Evolutionary conservation across 2,329 filamentous ascomycete species (phyloP).

Genomic region (Fusarium nanum): DNA sequence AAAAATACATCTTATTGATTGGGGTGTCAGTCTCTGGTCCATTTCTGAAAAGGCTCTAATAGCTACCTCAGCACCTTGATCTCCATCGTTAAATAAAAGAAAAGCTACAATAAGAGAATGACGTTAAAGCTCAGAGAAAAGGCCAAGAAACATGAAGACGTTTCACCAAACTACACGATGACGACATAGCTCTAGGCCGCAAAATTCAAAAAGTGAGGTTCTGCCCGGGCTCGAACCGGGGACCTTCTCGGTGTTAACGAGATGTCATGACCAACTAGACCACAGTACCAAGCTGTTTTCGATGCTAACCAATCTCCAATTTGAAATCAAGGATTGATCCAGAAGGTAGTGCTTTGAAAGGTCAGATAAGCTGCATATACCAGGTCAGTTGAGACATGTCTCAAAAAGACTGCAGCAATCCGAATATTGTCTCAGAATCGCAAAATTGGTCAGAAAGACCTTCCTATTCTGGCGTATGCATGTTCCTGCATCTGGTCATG

Average conservation of each 20-base stretch:
- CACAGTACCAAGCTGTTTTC: background rate
- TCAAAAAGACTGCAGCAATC: background rate
- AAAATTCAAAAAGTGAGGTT: background rate
- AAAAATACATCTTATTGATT: too few species aligned
- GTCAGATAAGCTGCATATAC: background rate
- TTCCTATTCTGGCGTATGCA: background rate
- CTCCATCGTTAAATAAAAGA: too few species aligned
- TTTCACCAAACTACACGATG: rapidly evolving
- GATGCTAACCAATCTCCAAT: too few species aligned
- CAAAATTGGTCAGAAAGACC: background rate
- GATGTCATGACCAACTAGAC: background rate
- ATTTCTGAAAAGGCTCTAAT: too few species aligned
- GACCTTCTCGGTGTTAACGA: background rate
- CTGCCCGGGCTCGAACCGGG: background rate
- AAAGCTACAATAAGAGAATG: too few species aligned
- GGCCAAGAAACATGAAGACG: rapidly evolving
- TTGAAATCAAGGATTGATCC: too few species aligned
- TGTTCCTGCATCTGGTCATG: background rate
- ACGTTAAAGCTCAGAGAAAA: too few species aligned
- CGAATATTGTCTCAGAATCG: background rate
- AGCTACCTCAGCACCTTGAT: too few species aligned
- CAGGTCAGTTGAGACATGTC: background rate
- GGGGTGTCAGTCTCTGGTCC: too few species aligned
- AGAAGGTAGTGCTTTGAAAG: background rate
- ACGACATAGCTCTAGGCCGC: background rate